Evolutionary conservation across 2,329 filamentous ascomycete species (phyloP).

Genomic region (Fusarium sulawesiense): DNA sequence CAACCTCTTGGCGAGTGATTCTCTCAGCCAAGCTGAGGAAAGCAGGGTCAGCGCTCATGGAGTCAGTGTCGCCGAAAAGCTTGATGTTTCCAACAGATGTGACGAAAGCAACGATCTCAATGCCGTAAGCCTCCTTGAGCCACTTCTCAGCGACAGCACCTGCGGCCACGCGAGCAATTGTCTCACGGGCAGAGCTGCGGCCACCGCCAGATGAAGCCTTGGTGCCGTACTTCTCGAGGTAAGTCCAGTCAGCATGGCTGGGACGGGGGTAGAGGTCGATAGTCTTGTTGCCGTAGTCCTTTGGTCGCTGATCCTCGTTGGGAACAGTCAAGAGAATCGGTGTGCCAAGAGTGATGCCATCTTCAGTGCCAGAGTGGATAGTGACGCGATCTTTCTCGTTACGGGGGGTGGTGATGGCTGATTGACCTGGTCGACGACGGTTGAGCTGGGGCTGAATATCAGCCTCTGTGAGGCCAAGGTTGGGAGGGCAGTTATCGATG

Average conservation of each 20-base stretch:
- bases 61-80: constrained; percentile 47
- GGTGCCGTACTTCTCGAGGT: constrained; percentile 95
- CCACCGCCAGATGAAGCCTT: constrained; percentile 93
- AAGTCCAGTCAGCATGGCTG: constrained; percentile 96
- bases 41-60: constrained; percentile 78
- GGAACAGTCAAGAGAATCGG: constrained; percentile 88
- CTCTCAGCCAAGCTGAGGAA: constrained; percentile 80
- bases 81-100: constrained; percentile 78
- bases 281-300: constrained; percentile 89
- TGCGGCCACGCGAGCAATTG: constrained; percentile 90
- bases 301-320: constrained; percentile 92
- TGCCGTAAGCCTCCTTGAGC: constrained; percentile 79
- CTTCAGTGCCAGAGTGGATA: constrained; percentile 93
- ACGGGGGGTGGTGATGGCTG: constrained; percentile 87
- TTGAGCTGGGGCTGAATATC: constrained; percentile 97
- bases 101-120: constrained; percentile 93
- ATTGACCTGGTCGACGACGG: constrained; percentile 88
- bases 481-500: constrained; percentile 90
- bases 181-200: constrained; percentile 91
- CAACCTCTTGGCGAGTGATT: constrained; percentile 69
- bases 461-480: constrained; percentile 83
- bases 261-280: constrained; percentile 94
- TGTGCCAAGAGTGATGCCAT: constrained; percentile 88
- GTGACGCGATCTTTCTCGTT: constrained; percentile 92
- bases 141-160: constrained; percentile 96